Percentiles rank a stretch among this genome's conserved stretches.
These are phyloP conservation scores for Psilocybe cubensis DNA, from an alignment of 768 basidiomycete species.

Conservation along the genomic window DNA sequence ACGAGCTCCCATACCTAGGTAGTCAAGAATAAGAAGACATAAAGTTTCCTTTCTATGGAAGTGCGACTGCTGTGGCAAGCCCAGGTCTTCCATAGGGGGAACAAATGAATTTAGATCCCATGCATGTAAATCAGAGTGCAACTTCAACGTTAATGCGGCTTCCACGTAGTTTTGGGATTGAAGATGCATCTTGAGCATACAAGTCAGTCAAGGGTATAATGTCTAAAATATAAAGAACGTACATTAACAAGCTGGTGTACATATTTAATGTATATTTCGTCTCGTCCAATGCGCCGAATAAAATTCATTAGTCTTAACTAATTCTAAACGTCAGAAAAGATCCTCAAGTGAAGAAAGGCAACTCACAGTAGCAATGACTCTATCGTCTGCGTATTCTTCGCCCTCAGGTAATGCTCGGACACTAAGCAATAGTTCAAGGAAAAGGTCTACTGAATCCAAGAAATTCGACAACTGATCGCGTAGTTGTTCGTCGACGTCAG, in stretches of 20 bases:
- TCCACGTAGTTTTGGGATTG: constrained; percentile 91
- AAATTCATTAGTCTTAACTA: constrained; percentile 92
- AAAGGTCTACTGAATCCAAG: constrained; percentile 88
- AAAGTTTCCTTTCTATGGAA: constrained; percentile 95
- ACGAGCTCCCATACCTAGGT: constrained; percentile 63
- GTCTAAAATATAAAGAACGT: constrained; percentile 25
- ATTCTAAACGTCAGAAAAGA: constrained; percentile 12
- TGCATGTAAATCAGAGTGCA: constrained; percentile 91
- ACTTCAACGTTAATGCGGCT: constrained; percentile 89
- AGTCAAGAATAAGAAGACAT: constrained; percentile 90
- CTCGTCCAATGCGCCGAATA: constrained; percentile 87
- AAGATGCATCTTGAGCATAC: constrained; percentile 70
- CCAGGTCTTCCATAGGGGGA: constrained; percentile 87
- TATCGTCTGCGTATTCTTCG: constrained; percentile 93
- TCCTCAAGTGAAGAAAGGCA: constrained; percentile 4
- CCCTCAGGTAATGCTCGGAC: constrained; percentile 90
- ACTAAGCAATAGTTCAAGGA: constrained; percentile 88
- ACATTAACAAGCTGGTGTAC: constrained; percentile 94
- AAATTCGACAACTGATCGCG: constrained; percentile 79
- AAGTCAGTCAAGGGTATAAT: constrained; percentile 1
- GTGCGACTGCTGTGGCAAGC: constrained; percentile 89
- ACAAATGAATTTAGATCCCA: constrained; percentile 87
- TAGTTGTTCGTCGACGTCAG: constrained; percentile 79
- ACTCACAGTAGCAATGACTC: constrained; percentile 85
- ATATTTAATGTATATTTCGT: constrained; percentile 96